These are phyloP conservation scores for Echria macrotheca DNA, from an alignment of 495 filamentous ascomycete genomes.

Conservation along the genomic window DNA sequence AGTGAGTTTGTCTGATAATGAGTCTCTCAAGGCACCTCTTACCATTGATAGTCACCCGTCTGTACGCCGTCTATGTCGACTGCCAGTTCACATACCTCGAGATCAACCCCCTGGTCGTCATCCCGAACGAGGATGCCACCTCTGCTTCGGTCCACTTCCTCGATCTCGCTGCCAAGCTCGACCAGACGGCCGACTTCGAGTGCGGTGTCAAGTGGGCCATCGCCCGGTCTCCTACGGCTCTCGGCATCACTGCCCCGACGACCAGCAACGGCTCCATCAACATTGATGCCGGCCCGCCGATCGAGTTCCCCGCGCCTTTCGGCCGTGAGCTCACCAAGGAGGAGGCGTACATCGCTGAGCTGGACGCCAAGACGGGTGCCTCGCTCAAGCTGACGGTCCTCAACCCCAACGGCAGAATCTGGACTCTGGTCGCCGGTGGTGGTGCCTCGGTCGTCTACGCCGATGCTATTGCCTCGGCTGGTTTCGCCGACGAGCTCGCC, in stretches of 20 bases:
- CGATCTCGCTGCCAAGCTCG: constrained; percentile 95
- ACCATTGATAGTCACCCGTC: constrained; percentile 33
- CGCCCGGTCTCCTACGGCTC: constrained; percentile 78
- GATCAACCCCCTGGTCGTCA: constrained; percentile 98
- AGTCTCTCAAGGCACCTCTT: constrained; percentile 43
- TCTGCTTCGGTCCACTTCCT: constrained; percentile 97
- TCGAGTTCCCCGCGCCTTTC: constrained; percentile 98
- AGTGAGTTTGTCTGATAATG: constrained; percentile 41
- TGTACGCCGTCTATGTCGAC: constrained; percentile 98
- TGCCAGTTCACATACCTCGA: constrained; percentile 99
- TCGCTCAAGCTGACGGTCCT: constrained; percentile 97
- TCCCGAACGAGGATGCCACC: constrained; percentile 86
- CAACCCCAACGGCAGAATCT: constrained; percentile 85
- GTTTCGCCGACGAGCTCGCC: constrained; percentile 91
- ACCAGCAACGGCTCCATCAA: constrained; percentile 67
- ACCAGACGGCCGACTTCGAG: constrained; percentile 99
- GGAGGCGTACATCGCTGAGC: constrained; percentile 96
- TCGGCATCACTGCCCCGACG: constrained; percentile 63
- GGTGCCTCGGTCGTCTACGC: constrained; percentile 99
- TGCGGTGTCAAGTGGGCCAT: constrained; percentile 98
- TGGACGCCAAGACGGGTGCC: constrained; percentile 98
- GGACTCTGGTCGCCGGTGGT: constrained; percentile 98
- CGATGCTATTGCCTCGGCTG: constrained; percentile 94
- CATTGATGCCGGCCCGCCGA: constrained; percentile 94
- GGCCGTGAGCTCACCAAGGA: constrained; percentile 97